Base-by-base conservation (phyloP, 208 protist genomes). In the Plasmodiophora brassicae region DNA sequence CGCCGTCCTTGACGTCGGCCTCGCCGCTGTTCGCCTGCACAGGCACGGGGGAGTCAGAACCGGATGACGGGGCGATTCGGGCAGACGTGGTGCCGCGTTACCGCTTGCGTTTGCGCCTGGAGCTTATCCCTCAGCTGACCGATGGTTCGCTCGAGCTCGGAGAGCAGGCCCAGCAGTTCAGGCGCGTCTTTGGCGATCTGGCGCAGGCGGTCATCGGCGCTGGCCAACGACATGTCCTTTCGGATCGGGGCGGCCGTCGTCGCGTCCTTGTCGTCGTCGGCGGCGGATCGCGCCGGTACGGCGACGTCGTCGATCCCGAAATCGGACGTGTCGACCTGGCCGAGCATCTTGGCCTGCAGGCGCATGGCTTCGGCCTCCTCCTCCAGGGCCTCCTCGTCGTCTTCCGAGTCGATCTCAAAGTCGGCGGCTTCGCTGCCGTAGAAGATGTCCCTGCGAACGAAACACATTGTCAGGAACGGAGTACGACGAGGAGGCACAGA, bases 391-490 rank as follows among this genome's bases (percentile, higher is more conserved):
- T 78, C 65, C 20, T 78, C n/a, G 14, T 78, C 65, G 41, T 38
- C 41, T 5, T 78, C 65, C 14, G 65, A 78, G 41, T 78, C 65
- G n/a, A 78, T 78, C n/a, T 78, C 65, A 38, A 78, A 78, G 41
- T 78, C 65, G 20, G 65, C 65, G 5, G 65, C 65, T 78, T 78
- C 65, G n/a, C 65, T 78, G 32, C 65, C 65, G 41, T 78, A 78
- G 65, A 38, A 78, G 5, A 78, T 78, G 41, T 78, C 41, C n/a
- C 65, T 78, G n/a, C 41, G n/a, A 36, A 32, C 32, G 41, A 8
- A 5, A 78, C n/a, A n/a, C n/a, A n/a, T n/a, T n/a, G n/a, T n/a
- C n/a, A n/a, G n/a, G n/a, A n/a, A n/a, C n/a, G n/a, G n/a, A n/a
- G n/a, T n/a, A n/a, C n/a, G n/a, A n/a, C n/a, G n/a, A n/a, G n/a